A percentile compares a stretch with the other conserved stretches of the same genome.
Conservation (phyloP, 2,329 filamentous ascomycete species). For the Fusarium albidum region DNA sequence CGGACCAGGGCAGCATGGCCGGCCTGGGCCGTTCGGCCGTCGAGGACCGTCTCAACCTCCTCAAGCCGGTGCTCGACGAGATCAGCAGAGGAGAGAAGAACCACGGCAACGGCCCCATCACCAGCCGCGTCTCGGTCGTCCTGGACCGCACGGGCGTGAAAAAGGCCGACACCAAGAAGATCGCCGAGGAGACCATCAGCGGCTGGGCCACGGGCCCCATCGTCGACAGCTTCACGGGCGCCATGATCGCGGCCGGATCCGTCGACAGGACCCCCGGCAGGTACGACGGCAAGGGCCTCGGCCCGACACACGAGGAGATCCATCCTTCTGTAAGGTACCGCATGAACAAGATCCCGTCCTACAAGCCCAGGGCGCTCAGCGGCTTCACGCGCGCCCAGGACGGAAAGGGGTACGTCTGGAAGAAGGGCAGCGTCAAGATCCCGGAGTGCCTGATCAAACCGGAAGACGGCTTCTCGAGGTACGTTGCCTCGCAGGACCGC, state of each 20-base stretch:
- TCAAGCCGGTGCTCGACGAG: slow-evolving; percentile 30
- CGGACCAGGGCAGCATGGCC: slow-evolving; percentile 14
- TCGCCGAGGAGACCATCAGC: slow-evolving; percentile 25
- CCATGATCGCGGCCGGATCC: slow-evolving; percentile 24
- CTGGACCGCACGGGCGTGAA: slow-evolving; percentile 26
- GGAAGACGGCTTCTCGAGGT: slow-evolving; percentile 27
- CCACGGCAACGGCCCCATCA: slow-evolving; percentile 19
- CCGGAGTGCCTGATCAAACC: slow-evolving; percentile 35
- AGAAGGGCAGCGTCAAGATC: slow-evolving; percentile 21
- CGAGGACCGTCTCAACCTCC: slow-evolving; percentile 31
- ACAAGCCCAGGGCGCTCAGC: slow-evolving; percentile 30
- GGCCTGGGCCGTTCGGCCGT: slow-evolving; percentile 26
- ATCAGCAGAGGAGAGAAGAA: slow-evolving; percentile 29
- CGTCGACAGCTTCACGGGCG: slow-evolving; percentile 36
- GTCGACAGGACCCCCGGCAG: slow-evolving; percentile 26
- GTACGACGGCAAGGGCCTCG: slow-evolving; percentile 24
- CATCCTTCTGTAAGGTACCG: slow-evolving; percentile 37
- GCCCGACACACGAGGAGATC: slow-evolving; percentile 32
- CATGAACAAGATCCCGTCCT: slow-evolving; percentile 27
- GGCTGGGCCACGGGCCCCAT: slow-evolving; percentile 39
- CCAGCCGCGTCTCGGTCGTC: slow-evolving; percentile 14
- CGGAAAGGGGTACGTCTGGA: slow-evolving; percentile 25
- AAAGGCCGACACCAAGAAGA: slow-evolving; percentile 23
- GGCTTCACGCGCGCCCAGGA: slow-evolving; percentile 24
- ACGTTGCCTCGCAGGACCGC: slow-evolving; percentile 27